Evolutionary conservation across 2,329 filamentous ascomycete species (phyloP).

Genomic region (Aureobasidium subglaciale): DNA sequence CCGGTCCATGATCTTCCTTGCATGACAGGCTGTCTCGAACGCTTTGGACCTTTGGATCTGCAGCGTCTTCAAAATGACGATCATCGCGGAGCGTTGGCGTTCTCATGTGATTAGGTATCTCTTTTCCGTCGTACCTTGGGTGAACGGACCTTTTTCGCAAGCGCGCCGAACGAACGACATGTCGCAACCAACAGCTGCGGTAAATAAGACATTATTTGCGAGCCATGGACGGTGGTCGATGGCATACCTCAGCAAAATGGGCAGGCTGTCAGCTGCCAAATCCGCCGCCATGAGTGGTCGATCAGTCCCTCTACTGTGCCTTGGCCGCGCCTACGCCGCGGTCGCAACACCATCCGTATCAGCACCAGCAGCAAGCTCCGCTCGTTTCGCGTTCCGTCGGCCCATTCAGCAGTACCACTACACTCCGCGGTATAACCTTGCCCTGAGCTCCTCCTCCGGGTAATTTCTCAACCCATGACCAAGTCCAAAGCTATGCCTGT

Average conservation of each 20-base stretch:
- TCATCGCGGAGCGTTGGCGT: conserved; percentile 3
- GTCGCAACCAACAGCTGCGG: conserved; percentile 5
- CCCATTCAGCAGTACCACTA: not conserved
- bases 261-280: conserved; percentile 1
- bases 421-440: not conserved
- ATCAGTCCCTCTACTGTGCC: conserved; percentile 4
- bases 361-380: not conserved
- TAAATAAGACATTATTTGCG: conserved; percentile 3
- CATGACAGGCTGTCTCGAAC: not conserved
- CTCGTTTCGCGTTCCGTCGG: not conserved
- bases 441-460: not conserved
- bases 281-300: not conserved
- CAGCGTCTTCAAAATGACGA: conserved; percentile 8
- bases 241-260: not conserved
- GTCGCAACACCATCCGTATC: conserved; percentile 1
- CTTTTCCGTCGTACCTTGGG: not conserved
- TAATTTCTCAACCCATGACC: not conserved
- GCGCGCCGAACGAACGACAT: conserved; percentile 8
- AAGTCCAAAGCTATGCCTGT: not conserved
- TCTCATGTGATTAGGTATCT: conserved; percentile 11
- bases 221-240: conserved; percentile 10
- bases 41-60: not conserved
- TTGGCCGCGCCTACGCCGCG: not conserved
- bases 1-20: not conserved
- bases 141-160: conserved; percentile 5